Base-by-base conservation (phyloP, 2,329 filamentous ascomycete genomes). In the Dothiorella sarmentorum region DNA sequence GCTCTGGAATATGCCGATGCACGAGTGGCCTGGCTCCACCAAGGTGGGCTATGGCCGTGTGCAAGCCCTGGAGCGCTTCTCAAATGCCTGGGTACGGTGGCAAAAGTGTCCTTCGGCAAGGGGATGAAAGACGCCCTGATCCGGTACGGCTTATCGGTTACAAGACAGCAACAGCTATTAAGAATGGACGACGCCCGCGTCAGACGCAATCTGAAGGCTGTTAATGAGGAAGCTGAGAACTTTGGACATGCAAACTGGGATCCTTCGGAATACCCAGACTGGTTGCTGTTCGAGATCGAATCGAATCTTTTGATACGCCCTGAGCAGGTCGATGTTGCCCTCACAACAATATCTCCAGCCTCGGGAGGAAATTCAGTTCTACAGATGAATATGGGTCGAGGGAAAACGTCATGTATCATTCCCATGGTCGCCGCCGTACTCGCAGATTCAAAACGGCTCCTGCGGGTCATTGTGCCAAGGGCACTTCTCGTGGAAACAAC, bases 361-460 rank as follows among this genome's bases (percentile, higher is more conserved):
- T 82, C 80, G 0, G 71, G 73, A 0, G 62, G 70, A 0, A 88
- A 87, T 61, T 84, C 84, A 0, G 82, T 88, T 0, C 62, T 87
- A 1, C 85, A 88, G 62, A 79, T 88, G 69, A 84, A 87, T 60
- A 88, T 88, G 85, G 85, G 85, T 0, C 78, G 85, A 71, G 80
- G 80, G 72, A 86, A 85, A 68, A 85, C 82, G 0, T 87, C 86
- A 0, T 82, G 89, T 1, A 89, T 91, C 51, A 77, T 87, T 0
- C 87, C 86, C 0, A 85, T 88, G 33, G 80, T 87, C 0, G 81
- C 82, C 0, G 71, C 80, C 0, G 62, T 67, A 0, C 63, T 78
- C 3, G 71, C 76, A 2, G 61, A 76, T 58, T 69, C 71, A 31
- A 66, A 68, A 0, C 69, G 74, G 0, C 70, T 89, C 0, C 75